Base-by-base conservation (phyloP, 441 rosid genomes). In the Breynia disticha region DNA sequence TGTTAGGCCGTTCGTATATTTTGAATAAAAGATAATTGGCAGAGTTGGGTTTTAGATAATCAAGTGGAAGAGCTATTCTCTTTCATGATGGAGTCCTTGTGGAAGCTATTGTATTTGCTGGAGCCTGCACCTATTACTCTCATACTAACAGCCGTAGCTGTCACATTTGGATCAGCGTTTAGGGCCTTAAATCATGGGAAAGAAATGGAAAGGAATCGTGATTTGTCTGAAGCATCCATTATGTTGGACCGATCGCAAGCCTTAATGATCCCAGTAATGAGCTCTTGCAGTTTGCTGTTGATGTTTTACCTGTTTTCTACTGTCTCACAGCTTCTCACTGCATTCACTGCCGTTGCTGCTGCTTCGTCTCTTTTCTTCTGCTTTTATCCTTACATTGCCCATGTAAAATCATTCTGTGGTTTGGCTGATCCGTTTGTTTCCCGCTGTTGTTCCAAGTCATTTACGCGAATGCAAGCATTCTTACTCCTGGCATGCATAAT, bases 281-380 rank as follows among this genome's bases (percentile, higher is more conserved):
- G 98, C 81, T 91, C 98, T 38, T 87, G 94, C 78, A 87, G 98
- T 65, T 76, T 91, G 84, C 96, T 87, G 56, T 56, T 86, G 73
- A 85, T 87, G 98, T 87, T 91, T 77, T 91, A 87, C 70, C 57
- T 91, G 62, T 91, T 91, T 68, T 86, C 94, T 49, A 86, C 95
- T 1, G 96, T 91, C 22, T 87, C 96, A 32, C 96, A 87, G 62
- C 72, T 87, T 54, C 90, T 91, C 39, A 82, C 98, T 24, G 95
- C 78, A 9, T 87, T 91, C 57, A 91, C 96, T 20, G 96, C 98
- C n/a, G 60, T 82, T 44, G 98, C 98, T 37, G 83, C 98, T 35
- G 86, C 76, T 61, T 85, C 95, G 0, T 87, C 98, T 19, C 86
- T 91, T 28, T 91, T 83, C 81, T 91, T 82, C 67, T 85, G 93